phyloP scores from a whole-genome alignment of 2,329 filamentous ascomycete genomes.

The Calonectria multiphialidica region DNA sequence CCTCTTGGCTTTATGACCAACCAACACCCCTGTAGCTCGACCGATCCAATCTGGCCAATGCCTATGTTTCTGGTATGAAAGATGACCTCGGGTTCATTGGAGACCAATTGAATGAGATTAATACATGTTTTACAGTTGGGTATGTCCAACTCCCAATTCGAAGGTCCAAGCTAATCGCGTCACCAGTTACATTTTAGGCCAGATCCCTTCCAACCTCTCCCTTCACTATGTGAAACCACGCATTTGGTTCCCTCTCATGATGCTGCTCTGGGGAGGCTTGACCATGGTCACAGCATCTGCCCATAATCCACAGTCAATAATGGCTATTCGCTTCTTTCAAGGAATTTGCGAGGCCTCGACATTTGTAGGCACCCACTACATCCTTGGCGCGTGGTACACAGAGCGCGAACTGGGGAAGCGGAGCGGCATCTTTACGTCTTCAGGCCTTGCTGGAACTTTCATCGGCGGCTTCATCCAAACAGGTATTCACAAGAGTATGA shows the following conservation, averaged over 20 bases:
- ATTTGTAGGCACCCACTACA: constrained; percentile 56
- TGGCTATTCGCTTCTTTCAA: constrained; percentile 55
- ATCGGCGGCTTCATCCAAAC: constrained; percentile 69
- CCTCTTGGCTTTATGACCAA: accelerated
- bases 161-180: background rate
- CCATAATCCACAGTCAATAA: constrained; percentile 51
- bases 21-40: constrained; percentile 44
- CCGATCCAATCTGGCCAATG: constrained; percentile 54
- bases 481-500: constrained; percentile 65
- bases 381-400: constrained; percentile 69
- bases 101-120: constrained; percentile 54
- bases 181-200: constrained; percentile 62
- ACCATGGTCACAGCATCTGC: constrained; percentile 67
- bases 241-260: constrained; percentile 74
- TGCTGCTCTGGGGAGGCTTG: constrained; percentile 72
- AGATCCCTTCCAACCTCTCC: constrained; percentile 71
- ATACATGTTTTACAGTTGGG: constrained; percentile 53
- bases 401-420: constrained; percentile 72
- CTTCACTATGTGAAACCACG: constrained; percentile 73
- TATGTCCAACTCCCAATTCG: constrained; percentile 29
- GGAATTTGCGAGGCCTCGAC: constrained; percentile 54
- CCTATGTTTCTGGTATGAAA: constrained; percentile 59
- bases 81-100: constrained; percentile 61
- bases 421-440: constrained; percentile 72
- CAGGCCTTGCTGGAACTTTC: constrained; percentile 67